phyloP scores from a whole-genome alignment of 2,329 filamentous ascomycete species.

The Aspergillus udagawae region DNA sequence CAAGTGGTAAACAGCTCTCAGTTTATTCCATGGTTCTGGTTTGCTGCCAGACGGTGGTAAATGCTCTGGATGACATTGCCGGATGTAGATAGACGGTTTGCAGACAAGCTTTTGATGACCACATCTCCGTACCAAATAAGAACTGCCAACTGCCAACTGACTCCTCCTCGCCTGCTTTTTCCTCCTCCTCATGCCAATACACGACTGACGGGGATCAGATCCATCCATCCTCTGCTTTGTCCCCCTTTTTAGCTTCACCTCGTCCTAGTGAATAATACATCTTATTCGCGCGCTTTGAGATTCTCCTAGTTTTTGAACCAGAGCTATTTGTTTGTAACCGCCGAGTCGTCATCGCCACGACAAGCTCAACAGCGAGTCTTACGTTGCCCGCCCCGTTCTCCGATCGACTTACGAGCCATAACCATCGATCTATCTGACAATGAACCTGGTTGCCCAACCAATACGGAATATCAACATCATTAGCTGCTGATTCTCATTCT shows the following conservation, averaged over 20 bases:
- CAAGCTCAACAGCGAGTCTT: background rate
- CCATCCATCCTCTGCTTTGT: background rate
- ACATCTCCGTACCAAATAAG: background rate
- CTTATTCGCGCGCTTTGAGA: background rate
- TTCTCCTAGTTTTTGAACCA: background rate
- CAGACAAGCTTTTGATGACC: background rate
- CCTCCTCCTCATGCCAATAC: background rate
- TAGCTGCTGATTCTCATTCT: slow-evolving; percentile 1
- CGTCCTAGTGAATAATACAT: background rate
- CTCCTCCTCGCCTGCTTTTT: background rate
- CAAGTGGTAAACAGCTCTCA: background rate
- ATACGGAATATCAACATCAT: background rate
- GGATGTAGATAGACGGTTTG: background rate
- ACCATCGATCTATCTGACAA: background rate
- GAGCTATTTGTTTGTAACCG: background rate
- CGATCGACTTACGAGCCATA: background rate
- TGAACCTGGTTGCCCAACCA: background rate
- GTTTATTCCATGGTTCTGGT: background rate
- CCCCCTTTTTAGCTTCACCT: background rate
- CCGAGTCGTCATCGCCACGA: background rate
- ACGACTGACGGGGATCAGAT: background rate
- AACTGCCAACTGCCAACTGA: too few relatives aligned
- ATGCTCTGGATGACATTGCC: background rate
- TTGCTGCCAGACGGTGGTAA: background rate
- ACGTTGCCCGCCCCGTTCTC: background rate